Evolutionary conservation across 768 basidiomycete genomes (phyloP).

Genomic region (Termitomyces sp.): DNA sequence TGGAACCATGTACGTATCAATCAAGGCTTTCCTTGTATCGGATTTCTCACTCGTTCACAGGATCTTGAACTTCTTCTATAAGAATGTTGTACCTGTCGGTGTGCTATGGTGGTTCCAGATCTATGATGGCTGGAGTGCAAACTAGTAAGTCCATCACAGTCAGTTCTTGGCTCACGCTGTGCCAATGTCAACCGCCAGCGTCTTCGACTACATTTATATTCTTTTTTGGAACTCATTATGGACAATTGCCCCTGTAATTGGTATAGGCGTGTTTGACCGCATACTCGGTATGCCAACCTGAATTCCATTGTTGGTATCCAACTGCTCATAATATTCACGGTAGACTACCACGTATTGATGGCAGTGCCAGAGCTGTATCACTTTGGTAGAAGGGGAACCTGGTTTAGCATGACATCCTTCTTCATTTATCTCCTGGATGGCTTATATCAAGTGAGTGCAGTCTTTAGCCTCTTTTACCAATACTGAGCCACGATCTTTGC

Average conservation of each 20-base stretch:
- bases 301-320: background rate
- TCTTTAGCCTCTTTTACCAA: background rate
- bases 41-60: conserved; percentile 26
- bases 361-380: conserved; percentile 86
- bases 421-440: conserved; percentile 16
- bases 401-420: conserved; percentile 76
- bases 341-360: conserved; percentile 84
- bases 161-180: conserved; percentile 4
- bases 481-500: background rate
- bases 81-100: conserved; percentile 92
- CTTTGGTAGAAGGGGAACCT: conserved; percentile 72
- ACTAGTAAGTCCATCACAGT: conserved; percentile 56
- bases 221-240: conserved; percentile 98
- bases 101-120: conserved; percentile 99
- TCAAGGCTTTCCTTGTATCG: background rate
- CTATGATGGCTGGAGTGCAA: conserved; percentile 92
- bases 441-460: conserved; percentile 16
- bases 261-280: conserved; percentile 92
- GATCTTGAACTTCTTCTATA: conserved; percentile 99
- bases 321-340: background rate
- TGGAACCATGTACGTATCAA: conserved; percentile 72
- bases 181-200: conserved; percentile 23
- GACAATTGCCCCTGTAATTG: conserved; percentile 88
- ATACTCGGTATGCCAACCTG: conserved; percentile 53
- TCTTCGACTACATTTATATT: conserved; percentile 85